These are phyloP conservation scores for Vitis riparia DNA, from an alignment of 164 flowering plant species.

Conservation along the genomic window DNA sequence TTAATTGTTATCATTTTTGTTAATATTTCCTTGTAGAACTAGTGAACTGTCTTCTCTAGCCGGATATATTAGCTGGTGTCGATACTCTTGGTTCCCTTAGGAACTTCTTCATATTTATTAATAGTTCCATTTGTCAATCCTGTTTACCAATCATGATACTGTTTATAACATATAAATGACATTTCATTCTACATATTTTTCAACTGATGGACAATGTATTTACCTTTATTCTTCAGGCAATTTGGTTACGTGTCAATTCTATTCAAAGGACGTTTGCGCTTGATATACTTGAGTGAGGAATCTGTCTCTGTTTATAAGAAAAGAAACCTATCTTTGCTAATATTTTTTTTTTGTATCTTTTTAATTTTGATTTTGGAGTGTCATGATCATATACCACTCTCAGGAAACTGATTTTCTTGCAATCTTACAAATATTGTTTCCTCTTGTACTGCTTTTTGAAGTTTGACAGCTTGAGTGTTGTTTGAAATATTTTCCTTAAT, in stretches of 20 bases:
- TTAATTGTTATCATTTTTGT: neutral
- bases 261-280: slow-evolving; percentile 85
- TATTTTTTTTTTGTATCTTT: neutral
- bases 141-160: too few species aligned
- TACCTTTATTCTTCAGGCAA: slow-evolving; percentile 48
- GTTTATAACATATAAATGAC: neutral
- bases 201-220: slow-evolving; percentile 4
- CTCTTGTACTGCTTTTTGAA: neutral
- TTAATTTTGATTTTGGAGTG: neutral
- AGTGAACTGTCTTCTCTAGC: too few species aligned
- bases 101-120: neutral
- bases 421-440: neutral
- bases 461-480: neutral
- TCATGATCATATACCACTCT: neutral
- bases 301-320: neutral
- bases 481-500: neutral
- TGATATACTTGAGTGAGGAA: slow-evolving; percentile 92
- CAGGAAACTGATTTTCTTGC: neutral
- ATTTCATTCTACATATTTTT: neutral
- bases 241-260: slow-evolving; percentile 69
- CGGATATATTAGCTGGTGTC: too few species aligned
- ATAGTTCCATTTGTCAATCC: neutral
- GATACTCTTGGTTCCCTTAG: too few species aligned
- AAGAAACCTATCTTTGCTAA: neutral
- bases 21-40: too few species aligned